These are phyloP conservation scores for Phanerochaete carnosa DNA, from an alignment of 768 basidiomycete genomes.

Conservation along the genomic window DNA sequence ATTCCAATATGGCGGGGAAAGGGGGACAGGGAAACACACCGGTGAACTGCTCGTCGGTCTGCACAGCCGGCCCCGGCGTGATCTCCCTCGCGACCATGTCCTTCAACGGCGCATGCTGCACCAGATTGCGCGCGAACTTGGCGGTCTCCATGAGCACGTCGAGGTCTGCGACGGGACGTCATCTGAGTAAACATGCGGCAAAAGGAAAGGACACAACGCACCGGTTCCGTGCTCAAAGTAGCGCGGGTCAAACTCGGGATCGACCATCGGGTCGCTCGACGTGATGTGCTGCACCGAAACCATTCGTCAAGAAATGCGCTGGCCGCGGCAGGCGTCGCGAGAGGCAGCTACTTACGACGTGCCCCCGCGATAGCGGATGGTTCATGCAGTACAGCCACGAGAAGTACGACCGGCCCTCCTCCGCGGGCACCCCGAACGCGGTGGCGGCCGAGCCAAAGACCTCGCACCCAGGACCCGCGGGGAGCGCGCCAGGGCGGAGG, in stretches of 20 bases:
- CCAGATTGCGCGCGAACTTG: conserved; percentile 22
- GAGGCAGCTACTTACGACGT: conserved; percentile 22
- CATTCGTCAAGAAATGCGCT: too few relatives aligned
- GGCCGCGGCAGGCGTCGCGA: too few relatives aligned
- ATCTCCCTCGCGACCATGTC: conserved; percentile 21
- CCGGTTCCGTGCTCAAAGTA: conserved; percentile 18
- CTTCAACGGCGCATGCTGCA: conserved; percentile 18
- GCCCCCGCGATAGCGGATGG: conserved; percentile 26
- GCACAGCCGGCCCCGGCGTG: conserved; percentile 27
- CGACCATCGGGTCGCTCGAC: neutral
- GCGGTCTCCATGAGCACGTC: conserved; percentile 19
- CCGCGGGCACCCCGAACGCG: neutral
- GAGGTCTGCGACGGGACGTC: conserved; percentile 12
- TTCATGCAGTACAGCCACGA: conserved; percentile 16
- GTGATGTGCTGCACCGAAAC: conserved; percentile 3
- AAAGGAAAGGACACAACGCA: neutral
- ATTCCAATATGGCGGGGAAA: neutral
- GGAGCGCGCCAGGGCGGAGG: conserved; percentile 12
- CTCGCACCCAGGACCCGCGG: conserved; percentile 13
- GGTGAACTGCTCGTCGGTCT: conserved; percentile 26
- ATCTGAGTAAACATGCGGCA: neutral
- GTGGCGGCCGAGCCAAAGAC: neutral
- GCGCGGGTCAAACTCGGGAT: conserved; percentile 4
- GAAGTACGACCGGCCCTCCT: conserved; percentile 21
- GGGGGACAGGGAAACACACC: neutral